Percentiles rank a stretch among this genome's conserved stretches.
These are phyloP conservation scores for Wickerhamiella allomyrinae DNA, from an alignment of 805 yeast genomes.

Conservation along the genomic window DNA sequence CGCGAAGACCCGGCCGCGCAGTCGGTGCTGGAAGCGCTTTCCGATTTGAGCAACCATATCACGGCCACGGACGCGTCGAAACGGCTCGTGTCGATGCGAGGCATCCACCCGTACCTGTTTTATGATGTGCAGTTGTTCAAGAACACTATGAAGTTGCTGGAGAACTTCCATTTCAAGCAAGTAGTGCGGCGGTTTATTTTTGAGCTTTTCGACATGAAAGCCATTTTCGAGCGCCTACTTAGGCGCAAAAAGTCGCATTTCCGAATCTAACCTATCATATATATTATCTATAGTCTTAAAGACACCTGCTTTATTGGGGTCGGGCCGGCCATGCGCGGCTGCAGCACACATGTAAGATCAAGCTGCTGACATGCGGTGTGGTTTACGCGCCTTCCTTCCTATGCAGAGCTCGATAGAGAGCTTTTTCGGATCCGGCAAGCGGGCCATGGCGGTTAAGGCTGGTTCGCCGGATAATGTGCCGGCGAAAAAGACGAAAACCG, in stretches of 20 bases:
- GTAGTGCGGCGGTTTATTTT: constrained; percentile 50
- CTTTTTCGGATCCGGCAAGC: constrained; percentile 13
- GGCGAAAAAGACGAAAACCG: constrained; percentile 2
- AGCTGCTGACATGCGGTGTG: not conserved
- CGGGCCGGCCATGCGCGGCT: too few relatives aligned
- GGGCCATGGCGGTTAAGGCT: constrained; percentile 3
- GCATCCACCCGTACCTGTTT: constrained; percentile 37
- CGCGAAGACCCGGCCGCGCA: constrained; percentile 6
- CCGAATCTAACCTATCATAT: not conserved
- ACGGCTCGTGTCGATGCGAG: constrained; percentile 41
- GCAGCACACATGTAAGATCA: too few relatives aligned
- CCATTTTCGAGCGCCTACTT: constrained; percentile 9
- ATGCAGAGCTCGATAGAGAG: constrained; percentile 19
- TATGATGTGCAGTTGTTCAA: constrained; percentile 41
- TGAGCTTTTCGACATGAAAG: constrained; percentile 40
- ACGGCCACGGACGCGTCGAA: constrained; percentile 40
- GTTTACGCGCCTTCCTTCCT: not conserved
- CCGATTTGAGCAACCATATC: constrained; percentile 43
- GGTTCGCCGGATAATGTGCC: not conserved
- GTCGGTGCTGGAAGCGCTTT: constrained; percentile 25
- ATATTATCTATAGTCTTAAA: too few relatives aligned
- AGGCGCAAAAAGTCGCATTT: not conserved
- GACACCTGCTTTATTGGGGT: too few relatives aligned
- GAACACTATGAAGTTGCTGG: constrained; percentile 38
- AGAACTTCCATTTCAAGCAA: constrained; percentile 44